A percentile compares a stretch with the other conserved stretches of the same genome.
phyloP scores from a whole-genome alignment of 257 asterid genomes.

The Przewalskia tangutica region DNA sequence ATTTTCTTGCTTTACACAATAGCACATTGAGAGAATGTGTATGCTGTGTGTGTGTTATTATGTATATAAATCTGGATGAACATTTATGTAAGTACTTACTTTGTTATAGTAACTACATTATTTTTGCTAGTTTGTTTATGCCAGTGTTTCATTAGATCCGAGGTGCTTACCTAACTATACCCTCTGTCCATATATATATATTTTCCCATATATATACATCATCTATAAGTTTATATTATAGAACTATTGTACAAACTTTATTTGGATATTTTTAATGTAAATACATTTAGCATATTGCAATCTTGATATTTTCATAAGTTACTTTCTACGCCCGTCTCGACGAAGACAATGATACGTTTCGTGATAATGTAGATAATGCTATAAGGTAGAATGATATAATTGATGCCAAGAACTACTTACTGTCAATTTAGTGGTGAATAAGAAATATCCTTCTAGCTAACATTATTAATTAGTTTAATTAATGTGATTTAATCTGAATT shows the following conservation, averaged over 20 bases:
- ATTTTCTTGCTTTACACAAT: too few relatives aligned
- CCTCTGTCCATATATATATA: background rate
- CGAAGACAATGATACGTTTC: background rate
- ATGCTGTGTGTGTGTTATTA: too few relatives aligned
- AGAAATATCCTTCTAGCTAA: background rate
- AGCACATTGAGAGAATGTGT: too few relatives aligned
- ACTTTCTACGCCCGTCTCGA: background rate
- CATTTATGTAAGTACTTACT: too few relatives aligned
- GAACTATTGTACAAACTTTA: background rate
- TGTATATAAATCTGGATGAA: too few relatives aligned
- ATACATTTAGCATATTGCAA: too few relatives aligned
- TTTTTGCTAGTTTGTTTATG: background rate
- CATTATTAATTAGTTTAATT: background rate
- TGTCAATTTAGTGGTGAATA: background rate
- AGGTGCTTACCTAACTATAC: background rate
- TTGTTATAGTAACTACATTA: background rate
- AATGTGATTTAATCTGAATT: background rate
- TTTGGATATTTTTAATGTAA: background rate
- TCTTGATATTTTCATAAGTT: background rate
- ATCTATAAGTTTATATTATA: background rate
- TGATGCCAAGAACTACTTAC: conserved; percentile 8
- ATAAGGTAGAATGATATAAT: background rate
- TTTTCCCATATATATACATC: background rate
- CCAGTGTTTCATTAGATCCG: background rate
- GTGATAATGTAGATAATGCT: background rate